Evolutionary conservation across 1,284 basidiomycete genomes (phyloP), one percentile per base, ranked within the genome.

Genomic region (Stygiomarasmius scandens): DNA sequence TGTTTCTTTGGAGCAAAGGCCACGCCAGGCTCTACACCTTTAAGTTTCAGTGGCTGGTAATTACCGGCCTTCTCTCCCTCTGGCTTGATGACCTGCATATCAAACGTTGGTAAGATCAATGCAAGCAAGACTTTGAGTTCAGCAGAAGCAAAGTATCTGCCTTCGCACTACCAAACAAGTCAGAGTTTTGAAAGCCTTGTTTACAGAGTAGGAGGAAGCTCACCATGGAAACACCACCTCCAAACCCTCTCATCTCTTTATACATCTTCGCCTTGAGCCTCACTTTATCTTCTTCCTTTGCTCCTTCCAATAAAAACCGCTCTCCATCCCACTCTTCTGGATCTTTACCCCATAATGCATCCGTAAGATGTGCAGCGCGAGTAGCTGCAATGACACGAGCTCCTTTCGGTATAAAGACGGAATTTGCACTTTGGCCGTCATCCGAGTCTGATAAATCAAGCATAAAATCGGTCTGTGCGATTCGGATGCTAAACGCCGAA

Each of bases 201-300:
- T 5, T 32, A 32, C 5, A 32, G 29, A 12, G 12, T 6, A 12
- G 12, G 12, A 32, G 5, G 12, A 32, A 32, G 52, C 55, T 51
- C 25, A 56, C 55, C 19, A 49, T 50, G 11, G 55, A 56, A 14
- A 56, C 44, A 25, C 55, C 55, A 20, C 55, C 55, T 4, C 55
- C 55, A 56, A 56, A 56, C 19, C 55, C 55, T 44, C 50, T 51
- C 36, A 56, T 47, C 32, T 56, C 55, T 56, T 49, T 52, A 14
- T 36, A 52, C 34, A 34, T 29, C 36, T 34, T 52, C 23, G 55
- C 49, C 25, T 49, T 55, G 23, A 49, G 38, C 38, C 38, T 8
- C 16, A 41, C 38, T 19, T 16, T 12, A 19, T 41, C 38, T 16
- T 41, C 38, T 16, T 57, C 55, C 8, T 36, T 43, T 3, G 23